Percentiles rank a stretch among this genome's conserved stretches.
These are phyloP conservation scores for Coemansia sp. DNA, from an alignment of 192 early-diverging fungal genomes.

Conservation along the genomic window DNA sequence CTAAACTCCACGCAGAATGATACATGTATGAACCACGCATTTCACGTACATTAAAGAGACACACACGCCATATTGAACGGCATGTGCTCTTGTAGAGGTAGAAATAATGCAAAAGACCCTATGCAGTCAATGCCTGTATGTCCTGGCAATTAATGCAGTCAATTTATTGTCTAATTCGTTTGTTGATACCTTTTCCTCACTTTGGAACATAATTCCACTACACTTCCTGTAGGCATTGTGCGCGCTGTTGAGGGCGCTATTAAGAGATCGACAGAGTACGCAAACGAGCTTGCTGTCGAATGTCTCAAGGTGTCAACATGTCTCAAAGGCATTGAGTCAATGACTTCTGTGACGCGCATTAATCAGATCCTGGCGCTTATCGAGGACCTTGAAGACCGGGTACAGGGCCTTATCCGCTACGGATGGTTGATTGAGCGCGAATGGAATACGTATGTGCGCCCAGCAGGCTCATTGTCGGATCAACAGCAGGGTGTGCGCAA, in stretches of 20 bases:
- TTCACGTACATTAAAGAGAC: background rate
- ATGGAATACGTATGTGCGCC: conserved; percentile 33
- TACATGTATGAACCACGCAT: conserved; percentile 5
- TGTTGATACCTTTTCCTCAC: background rate
- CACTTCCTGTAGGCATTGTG: conserved; percentile 30
- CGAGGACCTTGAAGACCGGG: conserved; percentile 33
- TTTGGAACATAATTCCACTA: background rate
- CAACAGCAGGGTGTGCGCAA: conserved; percentile 3
- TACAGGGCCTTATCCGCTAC: conserved; percentile 47
- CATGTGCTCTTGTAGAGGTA: background rate
- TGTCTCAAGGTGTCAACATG: conserved; percentile 34
- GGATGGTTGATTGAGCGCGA: conserved; percentile 45
- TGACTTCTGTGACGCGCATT: conserved; percentile 20
- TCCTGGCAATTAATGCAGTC: conserved; percentile 22
- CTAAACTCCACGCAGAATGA: background rate
- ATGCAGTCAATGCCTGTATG: background rate
- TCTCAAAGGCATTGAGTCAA: conserved; percentile 28
- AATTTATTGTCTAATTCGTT: conserved; percentile 2
- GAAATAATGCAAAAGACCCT: background rate
- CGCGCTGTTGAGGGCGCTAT: conserved; percentile 22
- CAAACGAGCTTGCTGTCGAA: conserved; percentile 31
- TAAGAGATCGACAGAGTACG: conserved; percentile 30
- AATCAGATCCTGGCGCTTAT: conserved; percentile 28
- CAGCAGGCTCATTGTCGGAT: background rate
- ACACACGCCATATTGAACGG: background rate